phyloP scores from a whole-genome alignment of 1,284 basidiomycete species.

The Ceratobasidium sp. region DNA sequence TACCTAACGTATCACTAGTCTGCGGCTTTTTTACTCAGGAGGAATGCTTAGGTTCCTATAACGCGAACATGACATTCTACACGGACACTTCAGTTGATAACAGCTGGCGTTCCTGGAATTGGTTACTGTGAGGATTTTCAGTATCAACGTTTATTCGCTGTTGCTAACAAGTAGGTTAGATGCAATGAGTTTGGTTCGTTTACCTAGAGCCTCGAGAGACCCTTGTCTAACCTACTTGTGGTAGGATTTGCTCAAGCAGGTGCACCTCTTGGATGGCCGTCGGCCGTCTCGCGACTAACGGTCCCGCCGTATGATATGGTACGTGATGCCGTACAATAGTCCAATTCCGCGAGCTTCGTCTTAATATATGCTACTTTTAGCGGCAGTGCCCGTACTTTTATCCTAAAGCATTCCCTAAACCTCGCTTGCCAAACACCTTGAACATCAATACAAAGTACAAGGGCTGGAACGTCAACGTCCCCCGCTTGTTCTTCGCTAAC shows the following conservation, averaged over 20 bases:
- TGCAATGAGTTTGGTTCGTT: constrained; percentile 42
- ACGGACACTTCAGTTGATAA: constrained; percentile 64
- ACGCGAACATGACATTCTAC: constrained; percentile 57
- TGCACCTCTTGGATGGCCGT: constrained; percentile 40
- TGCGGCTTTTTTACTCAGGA: neutral
- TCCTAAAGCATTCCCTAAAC: constrained; percentile 40
- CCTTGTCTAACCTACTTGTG: neutral
- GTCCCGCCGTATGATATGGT: constrained; percentile 39
- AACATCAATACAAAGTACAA: constrained; percentile 39
- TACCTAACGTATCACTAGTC: neutral
- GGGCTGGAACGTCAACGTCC: constrained; percentile 40
- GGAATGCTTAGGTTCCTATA: constrained; percentile 64
- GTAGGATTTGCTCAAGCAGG: constrained; percentile 38
- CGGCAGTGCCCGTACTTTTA: constrained; percentile 40
- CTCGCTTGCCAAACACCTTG: constrained; percentile 20
- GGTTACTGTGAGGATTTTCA: constrained; percentile 50
- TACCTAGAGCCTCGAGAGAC: neutral
- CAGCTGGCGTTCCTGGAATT: constrained; percentile 62
- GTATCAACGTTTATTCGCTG: constrained; percentile 5
- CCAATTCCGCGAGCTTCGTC: neutral
- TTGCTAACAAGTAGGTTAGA: constrained; percentile 43
- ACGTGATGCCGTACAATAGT: neutral
- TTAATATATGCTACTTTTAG: neutral
- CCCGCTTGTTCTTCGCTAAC: constrained; percentile 41
- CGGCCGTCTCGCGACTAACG: constrained; percentile 35